Base-by-base conservation (phyloP, 78 protist genomes). In the Creolimax fragrantissima region DNA sequence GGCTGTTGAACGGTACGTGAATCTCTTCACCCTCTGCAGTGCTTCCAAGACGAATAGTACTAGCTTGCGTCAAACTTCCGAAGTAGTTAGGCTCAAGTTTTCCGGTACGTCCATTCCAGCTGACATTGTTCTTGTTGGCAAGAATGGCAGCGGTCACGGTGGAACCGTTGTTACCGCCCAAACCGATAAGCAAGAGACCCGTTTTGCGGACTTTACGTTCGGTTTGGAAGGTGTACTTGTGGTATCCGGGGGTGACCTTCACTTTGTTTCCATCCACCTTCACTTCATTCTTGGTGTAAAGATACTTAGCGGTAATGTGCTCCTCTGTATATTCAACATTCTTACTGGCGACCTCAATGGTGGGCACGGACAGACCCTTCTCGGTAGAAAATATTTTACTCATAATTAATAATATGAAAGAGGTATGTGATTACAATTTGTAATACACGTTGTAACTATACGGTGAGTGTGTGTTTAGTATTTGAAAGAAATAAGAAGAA, bases 111-210 rank as follows among this genome's bases (percentile, higher is more conserved):
- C 98, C 94, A 58, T 92, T 37, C 99, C 99, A 99, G 43, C 92
- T 41, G 88, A 98, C 89, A 58, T 90, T 35, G 85, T 94, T 91
- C 37, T 92, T 81, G 98, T 99, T 99, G 44, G 99, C 99, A 35
- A 98, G 39, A 84, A 96, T 89, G 43, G 97, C 96, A 11, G 98
- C 99, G 4, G 97, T 94, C 2, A 98, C 90, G 3, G 99, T 98
- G 35, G 99, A 67, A 35, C 99, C 99, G 96, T 99, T 99, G 98
- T 98, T 99, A 90, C 99, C 99, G 43, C 99, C 99, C 88, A 90
- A 90, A 45, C 99, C 99, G 85, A 98, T 99, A 36, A 99, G 81
- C 99, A 99, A 96, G 58, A 97, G 58, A 36, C 98, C 96, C 66
- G 47, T 17, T 89, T 92, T 89, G 6, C 96, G 93, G 2, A 92